Evolutionary conservation across 768 basidiomycete genomes (phyloP).

Genomic region (Termitomyces sp.): DNA sequence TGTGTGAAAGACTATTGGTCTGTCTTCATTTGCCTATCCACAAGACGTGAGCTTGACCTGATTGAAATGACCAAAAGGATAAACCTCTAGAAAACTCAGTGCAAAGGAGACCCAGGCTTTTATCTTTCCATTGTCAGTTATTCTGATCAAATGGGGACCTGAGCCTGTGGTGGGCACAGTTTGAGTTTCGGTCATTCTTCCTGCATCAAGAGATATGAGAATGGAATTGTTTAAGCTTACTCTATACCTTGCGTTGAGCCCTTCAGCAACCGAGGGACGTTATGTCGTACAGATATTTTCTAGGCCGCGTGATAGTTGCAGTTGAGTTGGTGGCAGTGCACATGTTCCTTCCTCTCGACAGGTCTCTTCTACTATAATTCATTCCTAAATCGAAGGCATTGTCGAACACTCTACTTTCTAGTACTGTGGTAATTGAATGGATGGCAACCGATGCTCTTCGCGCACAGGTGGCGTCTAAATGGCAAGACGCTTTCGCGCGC

Average conservation of each 20-base stretch:
- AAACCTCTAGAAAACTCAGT: constrained; percentile 48
- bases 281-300: background rate
- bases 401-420: background rate
- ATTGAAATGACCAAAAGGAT: constrained; percentile 4
- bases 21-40: constrained; percentile 39
- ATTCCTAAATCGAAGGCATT: background rate
- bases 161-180: background rate
- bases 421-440: background rate
- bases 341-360: background rate
- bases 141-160: constrained; percentile 34
- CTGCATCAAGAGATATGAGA: background rate
- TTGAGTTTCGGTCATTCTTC: background rate
- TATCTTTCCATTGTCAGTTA: constrained; percentile 53
- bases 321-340: constrained; percentile 1
- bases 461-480: constrained; percentile 61
- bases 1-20: constrained; percentile 54
- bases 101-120: constrained; percentile 45
- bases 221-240: background rate
- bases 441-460: constrained; percentile 63
- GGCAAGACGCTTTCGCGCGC: constrained; percentile 65
- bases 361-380: background rate
- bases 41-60: background rate
- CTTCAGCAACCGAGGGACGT: background rate
- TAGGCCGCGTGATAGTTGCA: background rate
- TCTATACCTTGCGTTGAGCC: background rate